phyloP scores from a whole-genome alignment of 345 rosid species.

The thale cress (Arabidopsis thaliana) region TAIR10.1 NC_003070.9:17517501-17518000 shows the following conservation, averaged over 20 bases:
- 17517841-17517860: background rate
- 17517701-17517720: conserved; percentile 11
- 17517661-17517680: background rate
- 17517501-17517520: background rate
- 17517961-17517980: background rate
- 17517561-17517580: conserved; percentile 3
- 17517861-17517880: background rate
- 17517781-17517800: background rate
- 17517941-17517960: background rate
- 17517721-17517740: background rate
- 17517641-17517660: background rate
- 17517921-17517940: background rate
- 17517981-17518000: background rate
- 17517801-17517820: background rate
- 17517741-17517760: background rate
- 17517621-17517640: background rate
- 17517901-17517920: background rate
- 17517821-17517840: background rate
- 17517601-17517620: conserved; percentile 6
- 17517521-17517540: background rate
- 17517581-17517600: background rate
- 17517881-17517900: background rate
- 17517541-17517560: conserved; percentile 10
- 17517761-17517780: background rate
- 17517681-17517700: background rate